Base-by-base conservation (phyloP, 1,284 basidiomycete genomes). In the Ustilago trichophora region DNA sequence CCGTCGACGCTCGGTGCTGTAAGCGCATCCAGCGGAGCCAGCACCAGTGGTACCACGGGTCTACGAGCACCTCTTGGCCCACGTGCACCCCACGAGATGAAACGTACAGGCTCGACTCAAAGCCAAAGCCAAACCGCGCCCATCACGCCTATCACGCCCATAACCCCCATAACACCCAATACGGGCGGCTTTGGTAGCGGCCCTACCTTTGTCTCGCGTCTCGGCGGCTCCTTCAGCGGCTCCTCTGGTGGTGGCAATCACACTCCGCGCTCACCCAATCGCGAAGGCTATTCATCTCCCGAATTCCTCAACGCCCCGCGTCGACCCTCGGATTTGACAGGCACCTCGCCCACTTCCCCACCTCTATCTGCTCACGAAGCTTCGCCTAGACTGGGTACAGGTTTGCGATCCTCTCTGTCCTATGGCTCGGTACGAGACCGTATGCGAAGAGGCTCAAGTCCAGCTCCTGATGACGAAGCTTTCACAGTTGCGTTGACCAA, bases 401-500 rank as follows among this genome's bases (percentile, higher is more conserved):
- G 44, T 2, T 18, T 62, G 15, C 29, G 65, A 2, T 50, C 65
- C 10, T 59, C 55, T 0, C 27, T 72, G 19, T 63, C 58, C 3
- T 67, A 72, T 31, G 54, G 49, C 9, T 57, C 58, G 13, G 64
- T 72, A 0, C 16, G 68, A 0, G 68, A 72, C 6, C 37, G 52
- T 1, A 66, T 66, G 13, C 37, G 67, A 10, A 21, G 67, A 1
- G 50, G 46, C 1, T 49, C 47, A 13, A 47, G 19, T 18, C 45
- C 63, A 3, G 48, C 37, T 3, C 12, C 32, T 9, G 55, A 59
- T 0, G 45, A 70, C 15, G 57, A 57, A 12, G 48, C 50, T 4
- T 75, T 77, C 46, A 33, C 41, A 11, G 42, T 58, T 32, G 63
- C 69, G 12, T 41, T 77, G 21, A 47, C 26, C 22, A 73, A 75